Evolutionary conservation across 192 early-diverging fungal species (phyloP).

Genomic region (Rhizophagus clarus): DNA sequence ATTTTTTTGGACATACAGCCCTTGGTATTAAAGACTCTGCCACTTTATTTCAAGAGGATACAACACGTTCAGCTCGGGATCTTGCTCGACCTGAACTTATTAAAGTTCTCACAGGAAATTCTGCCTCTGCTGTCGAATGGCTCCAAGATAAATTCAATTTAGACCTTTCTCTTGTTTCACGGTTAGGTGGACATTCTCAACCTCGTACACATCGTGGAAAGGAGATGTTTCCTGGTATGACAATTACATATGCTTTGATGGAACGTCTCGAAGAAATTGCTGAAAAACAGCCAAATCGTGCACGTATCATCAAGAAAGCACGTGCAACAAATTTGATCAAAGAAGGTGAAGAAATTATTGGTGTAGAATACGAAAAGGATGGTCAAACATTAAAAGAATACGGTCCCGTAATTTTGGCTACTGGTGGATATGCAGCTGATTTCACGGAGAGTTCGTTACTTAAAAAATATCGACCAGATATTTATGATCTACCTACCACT

Average conservation of each 20-base stretch:
- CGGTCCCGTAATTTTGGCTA: constrained; percentile 86
- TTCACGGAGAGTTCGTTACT: constrained; percentile 77
- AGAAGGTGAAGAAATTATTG: constrained; percentile 66
- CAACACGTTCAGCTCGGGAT: constrained; percentile 84
- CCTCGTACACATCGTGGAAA: constrained; percentile 93
- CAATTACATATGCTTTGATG: constrained; percentile 91
- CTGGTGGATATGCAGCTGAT: constrained; percentile 95
- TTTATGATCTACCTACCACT: constrained; percentile 77
- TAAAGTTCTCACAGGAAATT: constrained; percentile 83
- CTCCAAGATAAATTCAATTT: constrained; percentile 87
- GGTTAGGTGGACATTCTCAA: constrained; percentile 91
- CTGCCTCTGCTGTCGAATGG: constrained; percentile 90
- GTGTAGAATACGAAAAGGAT: constrained; percentile 76
- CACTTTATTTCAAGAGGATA: constrained; percentile 84
- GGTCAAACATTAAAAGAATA: constrained; percentile 63
- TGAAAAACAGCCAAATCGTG: constrained; percentile 67
- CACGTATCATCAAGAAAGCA: constrained; percentile 82
- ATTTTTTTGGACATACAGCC: constrained; percentile 22
- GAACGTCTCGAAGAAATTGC: constrained; percentile 75
- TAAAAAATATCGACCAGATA: constrained; percentile 81
- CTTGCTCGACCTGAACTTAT: constrained; percentile 79
- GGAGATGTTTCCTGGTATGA: constrained; percentile 87
- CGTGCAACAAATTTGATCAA: constrained; percentile 75
- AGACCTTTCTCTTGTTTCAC: constrained; percentile 85
- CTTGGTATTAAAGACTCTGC: constrained; percentile 77